Percentiles rank a stretch among this genome's conserved stretches.
These are phyloP conservation scores for Xerocomellus amylosporus DNA, from an alignment of 768 basidiomycete species.

Conservation along the genomic window DNA sequence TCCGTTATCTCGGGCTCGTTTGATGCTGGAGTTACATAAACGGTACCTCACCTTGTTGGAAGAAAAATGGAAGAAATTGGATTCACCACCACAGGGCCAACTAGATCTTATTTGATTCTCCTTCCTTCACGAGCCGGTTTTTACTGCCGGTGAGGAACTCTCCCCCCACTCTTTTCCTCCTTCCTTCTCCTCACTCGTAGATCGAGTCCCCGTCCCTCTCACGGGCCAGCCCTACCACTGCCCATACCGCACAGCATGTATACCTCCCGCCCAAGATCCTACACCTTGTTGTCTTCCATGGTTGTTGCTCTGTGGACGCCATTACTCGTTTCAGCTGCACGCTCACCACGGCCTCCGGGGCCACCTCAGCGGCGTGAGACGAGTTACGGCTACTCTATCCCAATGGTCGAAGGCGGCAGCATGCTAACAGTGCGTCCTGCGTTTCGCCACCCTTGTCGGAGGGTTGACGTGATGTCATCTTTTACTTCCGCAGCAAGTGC, in stretches of 20 bases:
- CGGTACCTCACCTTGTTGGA: background rate
- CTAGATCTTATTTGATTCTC: background rate
- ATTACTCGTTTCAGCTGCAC: conserved; percentile 10
- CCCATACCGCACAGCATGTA: conserved; percentile 1
- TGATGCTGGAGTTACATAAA: conserved; percentile 8
- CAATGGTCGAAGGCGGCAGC: conserved; percentile 54
- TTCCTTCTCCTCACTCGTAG: background rate
- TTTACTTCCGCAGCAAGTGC: conserved; percentile 43
- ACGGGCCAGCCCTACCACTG: background rate
- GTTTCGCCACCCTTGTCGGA: background rate
- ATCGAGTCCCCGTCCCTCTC: background rate
- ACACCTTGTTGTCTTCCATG: conserved; percentile 5
- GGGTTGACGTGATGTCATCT: background rate
- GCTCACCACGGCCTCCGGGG: background rate
- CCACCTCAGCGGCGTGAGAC: conserved; percentile 23
- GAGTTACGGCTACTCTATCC: conserved; percentile 56
- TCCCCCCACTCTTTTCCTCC: background rate
- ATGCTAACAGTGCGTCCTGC: conserved; percentile 62
- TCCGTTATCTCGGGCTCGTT: too few species aligned
- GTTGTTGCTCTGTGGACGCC: conserved; percentile 7
- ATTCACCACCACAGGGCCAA: too few species aligned
- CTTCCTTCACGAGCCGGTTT: conserved; percentile 4
- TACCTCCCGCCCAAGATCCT: background rate
- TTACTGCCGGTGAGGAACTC: conserved; percentile 2
- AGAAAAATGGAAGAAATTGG: too few species aligned